Evolutionary conservation across 2,329 filamentous ascomycete genomes (phyloP).

Genomic region (Microcera coccophila): DNA sequence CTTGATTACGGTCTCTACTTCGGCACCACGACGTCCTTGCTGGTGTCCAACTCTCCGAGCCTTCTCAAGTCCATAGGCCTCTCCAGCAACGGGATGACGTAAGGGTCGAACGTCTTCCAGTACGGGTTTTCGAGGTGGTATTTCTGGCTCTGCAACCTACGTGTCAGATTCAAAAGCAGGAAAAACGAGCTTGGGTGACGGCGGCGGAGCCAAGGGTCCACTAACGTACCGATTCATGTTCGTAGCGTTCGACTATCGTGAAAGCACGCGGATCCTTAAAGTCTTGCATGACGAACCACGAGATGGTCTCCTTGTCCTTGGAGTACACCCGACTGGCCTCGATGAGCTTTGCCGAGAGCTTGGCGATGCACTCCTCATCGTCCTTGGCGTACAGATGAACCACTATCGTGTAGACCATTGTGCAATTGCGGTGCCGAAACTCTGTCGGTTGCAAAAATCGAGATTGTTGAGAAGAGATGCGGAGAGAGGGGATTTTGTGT

Average conservation of each 20-base stretch:
- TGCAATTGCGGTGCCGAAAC: background rate
- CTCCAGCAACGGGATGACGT: slow-evolving; percentile 65
- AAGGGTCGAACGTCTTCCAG: slow-evolving; percentile 73
- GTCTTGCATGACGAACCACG: slow-evolving; percentile 76
- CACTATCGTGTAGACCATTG: slow-evolving; percentile 66
- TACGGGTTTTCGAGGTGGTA: slow-evolving; percentile 67
- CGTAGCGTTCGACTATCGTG: slow-evolving; percentile 71
- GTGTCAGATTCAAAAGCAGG: background rate
- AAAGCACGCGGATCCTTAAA: slow-evolving; percentile 64
- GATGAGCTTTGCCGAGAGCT: slow-evolving; percentile 67
- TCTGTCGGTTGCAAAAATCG: background rate
- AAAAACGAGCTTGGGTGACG: too few relatives aligned
- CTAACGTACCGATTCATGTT: slow-evolving; percentile 57
- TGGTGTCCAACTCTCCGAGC: slow-evolving; percentile 63
- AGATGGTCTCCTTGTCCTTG: slow-evolving; percentile 65
- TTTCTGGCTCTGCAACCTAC: slow-evolving; percentile 46
- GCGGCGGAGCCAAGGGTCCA: background rate
- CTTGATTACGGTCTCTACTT: slow-evolving; percentile 13
- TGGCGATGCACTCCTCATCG: slow-evolving; percentile 58
- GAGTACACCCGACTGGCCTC: slow-evolving; percentile 71
- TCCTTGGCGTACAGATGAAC: slow-evolving; percentile 68
- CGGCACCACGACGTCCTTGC: slow-evolving; percentile 43
- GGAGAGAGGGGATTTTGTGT: background rate
- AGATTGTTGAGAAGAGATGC: background rate
- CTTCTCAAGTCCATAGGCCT: slow-evolving; percentile 66